Conservation (phyloP, 768 basidiomycete genomes). For the Termitomyces bulborhizus region DNA sequence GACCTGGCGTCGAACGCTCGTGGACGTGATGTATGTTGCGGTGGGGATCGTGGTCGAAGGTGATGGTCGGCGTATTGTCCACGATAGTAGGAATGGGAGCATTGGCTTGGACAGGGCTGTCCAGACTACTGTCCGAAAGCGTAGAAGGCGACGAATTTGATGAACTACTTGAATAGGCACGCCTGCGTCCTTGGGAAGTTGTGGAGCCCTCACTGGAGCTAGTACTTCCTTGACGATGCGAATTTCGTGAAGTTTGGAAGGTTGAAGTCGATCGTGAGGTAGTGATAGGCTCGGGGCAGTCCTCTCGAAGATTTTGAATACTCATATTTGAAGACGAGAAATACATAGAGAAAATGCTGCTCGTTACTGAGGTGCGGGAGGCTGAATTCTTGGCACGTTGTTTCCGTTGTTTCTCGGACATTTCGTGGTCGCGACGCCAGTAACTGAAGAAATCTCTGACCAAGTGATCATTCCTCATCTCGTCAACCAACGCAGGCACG, state of each 20-base stretch:
- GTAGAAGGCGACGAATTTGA: conserved; percentile 37
- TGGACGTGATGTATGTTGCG: conserved; percentile 14
- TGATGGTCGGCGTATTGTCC: conserved; percentile 30
- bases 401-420: conserved; percentile 36
- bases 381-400: conserved; percentile 17
- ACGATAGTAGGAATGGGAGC: conserved; percentile 24
- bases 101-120: conserved; percentile 22
- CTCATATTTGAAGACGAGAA: conserved; percentile 40
- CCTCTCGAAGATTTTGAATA: conserved; percentile 14
- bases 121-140: conserved; percentile 29
- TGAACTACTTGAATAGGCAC: conserved; percentile 33
- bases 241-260: not conserved
- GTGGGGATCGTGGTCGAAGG: conserved; percentile 39
- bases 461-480: conserved; percentile 49
- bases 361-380: conserved; percentile 39
- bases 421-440: conserved; percentile 70
- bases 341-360: conserved; percentile 53
- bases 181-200: conserved; percentile 20
- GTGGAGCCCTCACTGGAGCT: conserved; percentile 16
- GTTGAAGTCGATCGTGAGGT: conserved; percentile 14
- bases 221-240: conserved; percentile 11
- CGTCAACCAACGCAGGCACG: conserved; percentile 59
- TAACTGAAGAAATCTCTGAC: conserved; percentile 75
- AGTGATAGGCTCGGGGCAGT: conserved; percentile 10
- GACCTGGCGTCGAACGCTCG: conserved; percentile 24